These are phyloP conservation scores for Trichoderma harzianum DNA, from an alignment of 2,329 filamentous ascomycete species.

Conservation along the genomic window DNA sequence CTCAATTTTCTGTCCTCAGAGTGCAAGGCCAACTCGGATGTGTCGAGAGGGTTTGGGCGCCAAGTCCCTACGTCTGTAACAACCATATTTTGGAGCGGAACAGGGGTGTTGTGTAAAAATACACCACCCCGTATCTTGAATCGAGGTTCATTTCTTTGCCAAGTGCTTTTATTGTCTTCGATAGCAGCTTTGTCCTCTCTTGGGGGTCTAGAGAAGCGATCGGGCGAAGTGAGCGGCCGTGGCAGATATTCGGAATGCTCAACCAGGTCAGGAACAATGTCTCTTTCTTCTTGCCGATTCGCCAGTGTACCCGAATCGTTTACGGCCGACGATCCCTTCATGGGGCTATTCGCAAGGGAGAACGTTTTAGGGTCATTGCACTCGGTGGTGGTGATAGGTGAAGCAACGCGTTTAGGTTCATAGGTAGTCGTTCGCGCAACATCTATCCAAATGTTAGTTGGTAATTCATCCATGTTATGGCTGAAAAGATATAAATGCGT, in stretches of 20 bases:
- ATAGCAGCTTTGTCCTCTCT: neutral
- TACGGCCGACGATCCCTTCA: neutral
- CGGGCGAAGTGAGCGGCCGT: slow-evolving; percentile 1
- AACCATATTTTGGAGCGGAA: slow-evolving; percentile 11
- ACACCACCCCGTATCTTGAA: slow-evolving; percentile 6
- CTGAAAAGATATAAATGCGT: no score
- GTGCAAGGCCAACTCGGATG: neutral
- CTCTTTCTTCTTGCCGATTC: neutral
- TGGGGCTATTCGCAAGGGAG: neutral
- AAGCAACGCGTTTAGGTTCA: neutral
- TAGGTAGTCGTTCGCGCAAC: neutral
- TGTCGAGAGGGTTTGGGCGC: neutral
- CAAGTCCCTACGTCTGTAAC: slow-evolving; percentile 6
- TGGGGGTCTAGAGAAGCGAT: neutral
- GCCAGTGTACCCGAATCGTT: neutral
- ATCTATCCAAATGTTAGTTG: neutral
- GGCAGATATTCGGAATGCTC: slow-evolving; percentile 12
- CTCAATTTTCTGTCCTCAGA: neutral
- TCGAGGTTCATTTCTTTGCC: neutral
- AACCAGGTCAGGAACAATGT: neutral
- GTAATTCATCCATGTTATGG: neutral
- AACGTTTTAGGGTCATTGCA: neutral
- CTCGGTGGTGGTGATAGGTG: neutral
- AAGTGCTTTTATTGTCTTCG: neutral
- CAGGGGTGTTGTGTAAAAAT: neutral